phyloP scores from a whole-genome alignment of 106 monocot species.

The Dactylorhiza incarnata region DNA sequence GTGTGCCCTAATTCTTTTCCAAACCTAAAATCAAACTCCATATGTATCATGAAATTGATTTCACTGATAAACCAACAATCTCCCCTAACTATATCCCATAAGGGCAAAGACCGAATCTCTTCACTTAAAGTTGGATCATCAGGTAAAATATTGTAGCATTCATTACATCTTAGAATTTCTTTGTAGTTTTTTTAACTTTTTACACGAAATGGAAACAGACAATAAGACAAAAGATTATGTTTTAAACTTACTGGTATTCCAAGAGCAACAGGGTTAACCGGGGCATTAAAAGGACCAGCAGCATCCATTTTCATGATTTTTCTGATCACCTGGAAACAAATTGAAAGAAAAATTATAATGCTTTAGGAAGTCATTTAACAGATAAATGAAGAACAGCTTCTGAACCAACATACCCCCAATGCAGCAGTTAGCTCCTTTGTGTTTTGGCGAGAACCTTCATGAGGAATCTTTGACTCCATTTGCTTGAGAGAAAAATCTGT shows the following conservation, averaged over 20 bases:
- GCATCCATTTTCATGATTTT: constrained; percentile 99
- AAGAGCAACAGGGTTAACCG: constrained; percentile 86
- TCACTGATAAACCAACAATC: no score
- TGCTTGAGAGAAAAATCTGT: constrained; percentile 21
- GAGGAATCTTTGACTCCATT: constrained; percentile 19
- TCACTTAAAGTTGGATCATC: neutral
- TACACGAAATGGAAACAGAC: neutral
- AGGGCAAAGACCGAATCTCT: neutral
- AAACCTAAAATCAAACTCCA: neutral
- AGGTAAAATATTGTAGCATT: neutral
- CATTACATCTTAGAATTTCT: neutral
- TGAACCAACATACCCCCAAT: constrained; percentile 34
- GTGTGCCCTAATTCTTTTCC: neutral
- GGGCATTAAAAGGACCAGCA: constrained; percentile 84
- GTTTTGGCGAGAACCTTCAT: constrained; percentile 29
- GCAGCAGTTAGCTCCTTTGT: constrained; percentile 64
- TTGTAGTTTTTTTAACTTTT: neutral
- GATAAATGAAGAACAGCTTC: neutral
- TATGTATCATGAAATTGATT: neutral
- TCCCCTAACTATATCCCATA: neutral
- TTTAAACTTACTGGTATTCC: constrained; percentile 76
- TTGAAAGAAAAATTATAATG: neutral
- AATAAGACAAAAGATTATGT: neutral
- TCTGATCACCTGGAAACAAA: constrained; percentile 61
- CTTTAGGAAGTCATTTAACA: neutral